phyloP scores from a whole-genome alignment of 1,284 basidiomycete species.

The Tilletiaria anomala region DNA sequence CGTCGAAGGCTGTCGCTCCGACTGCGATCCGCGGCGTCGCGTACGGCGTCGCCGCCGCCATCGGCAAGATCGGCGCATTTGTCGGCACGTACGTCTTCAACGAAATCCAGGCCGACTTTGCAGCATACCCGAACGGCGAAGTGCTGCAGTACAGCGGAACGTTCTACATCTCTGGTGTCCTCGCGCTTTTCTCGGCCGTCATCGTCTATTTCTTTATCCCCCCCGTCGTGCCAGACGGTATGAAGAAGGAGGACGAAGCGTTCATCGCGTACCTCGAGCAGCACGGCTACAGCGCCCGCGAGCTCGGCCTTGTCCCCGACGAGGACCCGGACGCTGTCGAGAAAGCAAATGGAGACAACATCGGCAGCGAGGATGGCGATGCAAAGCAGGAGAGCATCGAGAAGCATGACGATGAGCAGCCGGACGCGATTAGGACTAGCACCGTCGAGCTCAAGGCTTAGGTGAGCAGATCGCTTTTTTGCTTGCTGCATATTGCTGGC shows the following conservation, averaged over 20 bases:
- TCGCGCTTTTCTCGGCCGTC: constrained; percentile 63
- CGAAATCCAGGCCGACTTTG: constrained; percentile 14
- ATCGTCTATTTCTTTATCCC: constrained; percentile 61
- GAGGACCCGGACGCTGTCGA: too few relatives aligned
- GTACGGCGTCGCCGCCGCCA: constrained; percentile 49
- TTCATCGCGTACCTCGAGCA: constrained; percentile 41
- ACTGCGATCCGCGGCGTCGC: constrained; percentile 24
- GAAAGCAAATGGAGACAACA: too few relatives aligned
- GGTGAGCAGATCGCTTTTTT: too few relatives aligned
- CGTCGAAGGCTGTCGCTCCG: constrained; percentile 19
- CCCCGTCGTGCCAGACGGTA: constrained; percentile 61
- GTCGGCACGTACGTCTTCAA: constrained; percentile 24
- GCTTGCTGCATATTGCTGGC: too few relatives aligned
- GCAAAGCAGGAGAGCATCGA: too few relatives aligned
- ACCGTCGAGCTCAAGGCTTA: too few relatives aligned
- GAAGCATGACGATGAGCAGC: too few relatives aligned
- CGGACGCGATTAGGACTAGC: too few relatives aligned
- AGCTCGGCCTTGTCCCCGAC: constrained; percentile 27
- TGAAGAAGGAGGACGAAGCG: constrained; percentile 57
- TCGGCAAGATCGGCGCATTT: constrained; percentile 54
- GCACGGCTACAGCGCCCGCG: constrained; percentile 28
- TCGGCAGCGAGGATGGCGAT: too few relatives aligned
- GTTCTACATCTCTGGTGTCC: constrained; percentile 44
- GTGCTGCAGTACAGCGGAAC: constrained; percentile 20
- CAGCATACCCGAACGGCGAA: constrained; percentile 5